Conservation (phyloP, 192 early-diverging fungal species). For the Backusella parvicylindrica region DNA sequence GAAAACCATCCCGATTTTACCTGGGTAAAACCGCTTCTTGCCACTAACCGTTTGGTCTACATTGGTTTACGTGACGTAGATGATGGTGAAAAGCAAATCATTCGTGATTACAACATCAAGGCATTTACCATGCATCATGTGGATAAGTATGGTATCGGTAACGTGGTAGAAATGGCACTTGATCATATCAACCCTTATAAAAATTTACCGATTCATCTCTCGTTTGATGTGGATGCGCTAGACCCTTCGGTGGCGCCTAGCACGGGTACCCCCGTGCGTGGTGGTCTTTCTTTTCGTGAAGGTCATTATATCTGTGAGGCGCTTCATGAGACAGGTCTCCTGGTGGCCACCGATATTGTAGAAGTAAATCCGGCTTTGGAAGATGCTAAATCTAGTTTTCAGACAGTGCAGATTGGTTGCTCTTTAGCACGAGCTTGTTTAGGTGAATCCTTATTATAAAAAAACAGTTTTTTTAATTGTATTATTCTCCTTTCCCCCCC, state of each 20-base stretch:
- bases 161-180: constrained; percentile 88
- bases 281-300: constrained; percentile 93
- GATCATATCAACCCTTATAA: constrained; percentile 79
- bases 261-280: constrained; percentile 94
- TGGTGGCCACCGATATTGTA: constrained; percentile 91
- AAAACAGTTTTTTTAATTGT: not conserved
- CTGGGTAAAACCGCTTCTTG: constrained; percentile 81
- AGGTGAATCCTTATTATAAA: constrained; percentile 77
- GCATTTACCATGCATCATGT: constrained; percentile 97
- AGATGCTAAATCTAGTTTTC: constrained; percentile 67
- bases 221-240: constrained; percentile 94
- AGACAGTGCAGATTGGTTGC: constrained; percentile 90
- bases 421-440: constrained; percentile 82
- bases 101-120: constrained; percentile 81
- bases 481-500: not conserved
- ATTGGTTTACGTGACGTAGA: constrained; percentile 97
- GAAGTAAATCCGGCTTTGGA: constrained; percentile 92
- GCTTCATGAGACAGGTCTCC: constrained; percentile 78
- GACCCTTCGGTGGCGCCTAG: constrained; percentile 93
- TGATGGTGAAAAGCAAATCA: constrained; percentile 78
- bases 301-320: constrained; percentile 97
- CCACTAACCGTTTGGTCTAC: constrained; percentile 79
- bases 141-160: constrained; percentile 90
- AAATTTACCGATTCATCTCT: constrained; percentile 79
- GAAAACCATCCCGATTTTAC: constrained; percentile 59